Conservation (phyloP, 352 stramenopile species). For the Globisporangium recalcitrans region DNA sequence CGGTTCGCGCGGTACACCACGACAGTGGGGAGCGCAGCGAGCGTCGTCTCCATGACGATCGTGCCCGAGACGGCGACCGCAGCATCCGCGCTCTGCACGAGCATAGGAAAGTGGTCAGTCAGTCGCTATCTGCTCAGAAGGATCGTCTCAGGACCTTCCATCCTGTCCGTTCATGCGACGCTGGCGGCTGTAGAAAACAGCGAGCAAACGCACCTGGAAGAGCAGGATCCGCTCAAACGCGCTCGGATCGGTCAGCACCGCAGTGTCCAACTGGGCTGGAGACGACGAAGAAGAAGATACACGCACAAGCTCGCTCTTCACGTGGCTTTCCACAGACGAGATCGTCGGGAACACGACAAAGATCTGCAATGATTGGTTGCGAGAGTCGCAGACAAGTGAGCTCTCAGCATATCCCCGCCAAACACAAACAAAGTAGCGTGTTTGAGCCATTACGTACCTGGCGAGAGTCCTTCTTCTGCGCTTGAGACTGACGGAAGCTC, state of each 20-base stretch:
- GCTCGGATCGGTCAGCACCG: constrained; percentile 24
- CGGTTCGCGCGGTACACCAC: constrained; percentile 69
- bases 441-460: constrained; percentile 3
- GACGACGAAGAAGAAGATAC: neutral
- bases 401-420: neutral
- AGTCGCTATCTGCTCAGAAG: neutral
- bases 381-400: neutral
- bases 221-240: constrained; percentile 18
- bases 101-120: no score
- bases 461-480: constrained; percentile 19
- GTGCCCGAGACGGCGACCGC: constrained; percentile 68
- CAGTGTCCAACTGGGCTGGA: constrained; percentile 4
- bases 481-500: neutral
- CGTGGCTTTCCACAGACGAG: constrained; percentile 22
- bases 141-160: neutral
- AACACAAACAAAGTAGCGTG: neutral
- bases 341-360: constrained; percentile 63
- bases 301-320: constrained; percentile 20
- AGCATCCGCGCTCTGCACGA: constrained; percentile 41
- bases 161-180: no score
- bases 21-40: constrained; percentile 50
- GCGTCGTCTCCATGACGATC: constrained; percentile 56
- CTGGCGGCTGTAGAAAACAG: no score
- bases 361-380: constrained; percentile 22
- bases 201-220: constrained; percentile 30